A percentile compares a stretch with the other conserved stretches of the same genome.
Conservation (phyloP, 2,329 filamentous ascomycete genomes). For the Reticulascus tulasneorum region DNA sequence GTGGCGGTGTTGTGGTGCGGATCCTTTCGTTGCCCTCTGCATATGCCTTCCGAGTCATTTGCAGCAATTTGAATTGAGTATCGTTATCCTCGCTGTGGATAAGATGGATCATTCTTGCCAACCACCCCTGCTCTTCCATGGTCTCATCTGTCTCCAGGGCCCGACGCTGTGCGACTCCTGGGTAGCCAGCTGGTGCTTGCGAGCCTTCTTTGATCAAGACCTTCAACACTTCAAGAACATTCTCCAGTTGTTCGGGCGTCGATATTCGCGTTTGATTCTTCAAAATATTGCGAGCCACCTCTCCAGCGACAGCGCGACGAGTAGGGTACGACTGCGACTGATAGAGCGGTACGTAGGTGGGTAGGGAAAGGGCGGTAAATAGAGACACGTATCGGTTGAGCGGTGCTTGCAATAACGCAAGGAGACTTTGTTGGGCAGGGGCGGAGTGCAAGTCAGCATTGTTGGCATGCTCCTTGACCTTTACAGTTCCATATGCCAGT, state of each 20-base stretch:
- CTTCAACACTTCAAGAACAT: constrained; percentile 81
- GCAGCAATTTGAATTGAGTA: constrained; percentile 88
- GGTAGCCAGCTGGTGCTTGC: constrained; percentile 78
- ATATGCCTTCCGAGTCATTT: constrained; percentile 82
- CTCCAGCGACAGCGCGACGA: constrained; percentile 82
- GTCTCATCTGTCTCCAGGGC: constrained; percentile 89
- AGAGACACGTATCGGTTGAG: constrained; percentile 87
- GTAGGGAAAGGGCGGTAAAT: constrained; percentile 92
- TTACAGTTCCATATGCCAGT: constrained; percentile 79
- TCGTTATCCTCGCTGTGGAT: constrained; percentile 82
- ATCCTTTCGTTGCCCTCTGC: constrained; percentile 91
- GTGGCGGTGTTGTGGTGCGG: constrained; percentile 88
- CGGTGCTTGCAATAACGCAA: constrained; percentile 86
- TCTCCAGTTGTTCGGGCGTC: constrained; percentile 75
- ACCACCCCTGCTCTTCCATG: constrained; percentile 95
- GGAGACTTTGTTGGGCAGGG: constrained; percentile 80
- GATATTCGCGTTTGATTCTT: constrained; percentile 77
- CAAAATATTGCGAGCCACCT: constrained; percentile 79
- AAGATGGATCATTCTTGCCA: constrained; percentile 87
- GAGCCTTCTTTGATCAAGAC: constrained; percentile 93
- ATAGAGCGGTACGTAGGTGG: constrained; percentile 85
- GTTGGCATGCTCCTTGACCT: constrained; percentile 85
- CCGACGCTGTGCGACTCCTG: constrained; percentile 73
- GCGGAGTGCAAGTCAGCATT: constrained; percentile 92
- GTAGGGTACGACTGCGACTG: constrained; percentile 92